These are phyloP conservation scores for Monascus ruber DNA, from an alignment of 2,329 filamentous ascomycete genomes.

Conservation along the genomic window DNA sequence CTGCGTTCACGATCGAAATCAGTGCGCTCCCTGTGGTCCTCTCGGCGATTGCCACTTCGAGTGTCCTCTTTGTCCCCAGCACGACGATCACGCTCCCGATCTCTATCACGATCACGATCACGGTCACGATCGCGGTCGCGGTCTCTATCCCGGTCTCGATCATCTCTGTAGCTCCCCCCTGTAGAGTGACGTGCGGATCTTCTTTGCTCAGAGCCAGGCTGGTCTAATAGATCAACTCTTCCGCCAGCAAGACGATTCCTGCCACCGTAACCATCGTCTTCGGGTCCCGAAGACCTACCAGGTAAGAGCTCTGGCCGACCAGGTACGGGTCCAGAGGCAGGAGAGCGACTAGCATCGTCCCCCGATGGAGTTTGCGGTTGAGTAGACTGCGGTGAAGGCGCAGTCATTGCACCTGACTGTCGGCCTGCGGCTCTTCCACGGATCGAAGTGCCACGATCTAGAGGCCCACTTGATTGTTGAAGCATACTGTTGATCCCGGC, in stretches of 20 bases:
- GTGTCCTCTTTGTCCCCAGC: slow-evolving; percentile 17
- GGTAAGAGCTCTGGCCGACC: slow-evolving; percentile 24
- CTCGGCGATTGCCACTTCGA: slow-evolving; percentile 19
- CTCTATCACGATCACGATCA: slow-evolving; percentile 11
- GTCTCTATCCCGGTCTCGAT: slow-evolving; percentile 16
- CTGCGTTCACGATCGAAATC: slow-evolving; percentile 23
- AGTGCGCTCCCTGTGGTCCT: slow-evolving; percentile 25
- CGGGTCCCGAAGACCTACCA: slow-evolving; percentile 12
- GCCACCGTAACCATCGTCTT: slow-evolving; percentile 17
- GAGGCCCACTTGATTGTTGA: slow-evolving; percentile 29
- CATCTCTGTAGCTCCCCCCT: slow-evolving; percentile 10
- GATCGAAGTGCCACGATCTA: slow-evolving; percentile 21
- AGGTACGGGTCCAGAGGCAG: slow-evolving; percentile 4
- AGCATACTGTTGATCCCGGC: slow-evolving; percentile 37
- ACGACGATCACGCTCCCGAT: slow-evolving; percentile 15
- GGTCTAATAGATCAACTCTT: slow-evolving; percentile 25
- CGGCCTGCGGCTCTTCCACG: slow-evolving; percentile 30
- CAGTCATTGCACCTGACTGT: slow-evolving; percentile 20
- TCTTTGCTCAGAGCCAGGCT: slow-evolving; percentile 20
- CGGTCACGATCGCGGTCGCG: slow-evolving; percentile 20
- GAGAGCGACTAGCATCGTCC: slow-evolving; percentile 12
- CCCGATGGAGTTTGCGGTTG: slow-evolving; percentile 21
- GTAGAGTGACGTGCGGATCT: slow-evolving; percentile 20
- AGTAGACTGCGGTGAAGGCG: slow-evolving; percentile 19
- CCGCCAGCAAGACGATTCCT: slow-evolving; percentile 15